Percentiles rank a stretch among this genome's conserved stretches.
Evolutionary conservation across 2,329 filamentous ascomycete genomes (phyloP).

Genomic region (Fusarium clavum): DNA sequence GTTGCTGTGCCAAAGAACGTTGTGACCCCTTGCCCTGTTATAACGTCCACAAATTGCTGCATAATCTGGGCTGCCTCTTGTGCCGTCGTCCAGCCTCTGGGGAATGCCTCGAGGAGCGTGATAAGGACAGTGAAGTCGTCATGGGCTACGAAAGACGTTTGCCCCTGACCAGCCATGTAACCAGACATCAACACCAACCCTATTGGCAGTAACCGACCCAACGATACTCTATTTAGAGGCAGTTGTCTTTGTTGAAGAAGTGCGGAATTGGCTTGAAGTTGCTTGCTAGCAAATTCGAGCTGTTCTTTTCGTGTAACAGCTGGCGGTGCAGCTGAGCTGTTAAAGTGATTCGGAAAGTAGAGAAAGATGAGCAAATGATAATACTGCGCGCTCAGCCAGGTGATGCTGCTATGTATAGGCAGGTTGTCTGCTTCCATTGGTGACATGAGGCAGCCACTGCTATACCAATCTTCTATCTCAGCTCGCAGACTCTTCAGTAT

Average conservation of each 20-base stretch:
- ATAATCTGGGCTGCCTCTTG: conserved; percentile 52
- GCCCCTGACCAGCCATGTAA: conserved; percentile 31
- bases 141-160: conserved; percentile 45
- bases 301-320: conserved; percentile 51
- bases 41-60: conserved; percentile 45
- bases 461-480: conserved; percentile 62
- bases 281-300: conserved; percentile 55
- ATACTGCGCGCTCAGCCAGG: conserved; percentile 58
- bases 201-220: conserved; percentile 55
- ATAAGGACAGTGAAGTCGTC: conserved; percentile 53
- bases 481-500: conserved; percentile 52
- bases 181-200: conserved; percentile 53
- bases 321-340: conserved; percentile 46
- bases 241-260: conserved; percentile 58
- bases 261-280: conserved; percentile 56
- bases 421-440: conserved; percentile 57
- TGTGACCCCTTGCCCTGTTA: conserved; percentile 32
- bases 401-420: conserved; percentile 58
- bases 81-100: conserved; percentile 51
- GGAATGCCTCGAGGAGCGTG: conserved; percentile 54
- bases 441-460: conserved; percentile 57
- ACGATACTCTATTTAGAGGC: conserved; percentile 57
- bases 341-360: conserved; percentile 58
- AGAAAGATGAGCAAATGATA: conserved; percentile 58
- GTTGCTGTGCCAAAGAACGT: conserved; percentile 33